Evolutionary conservation across 768 basidiomycete genomes (phyloP).

Genomic region (Boletus insuetus): DNA sequence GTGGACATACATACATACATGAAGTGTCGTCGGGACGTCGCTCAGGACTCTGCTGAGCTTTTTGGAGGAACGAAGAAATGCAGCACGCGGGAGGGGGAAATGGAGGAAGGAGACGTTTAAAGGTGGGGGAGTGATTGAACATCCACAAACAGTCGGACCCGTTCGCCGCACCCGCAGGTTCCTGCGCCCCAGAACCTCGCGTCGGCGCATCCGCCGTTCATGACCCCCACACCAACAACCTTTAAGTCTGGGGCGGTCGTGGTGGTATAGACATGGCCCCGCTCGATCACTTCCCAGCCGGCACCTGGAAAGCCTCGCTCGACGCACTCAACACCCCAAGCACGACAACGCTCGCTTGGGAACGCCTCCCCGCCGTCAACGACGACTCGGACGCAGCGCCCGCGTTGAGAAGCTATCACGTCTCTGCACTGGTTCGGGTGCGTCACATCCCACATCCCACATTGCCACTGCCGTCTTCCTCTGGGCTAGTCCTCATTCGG

Average conservation of each 20-base stretch:
- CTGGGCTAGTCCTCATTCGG: conserved; percentile 32
- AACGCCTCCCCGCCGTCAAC: conserved; percentile 23
- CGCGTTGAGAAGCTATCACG: conserved; percentile 36
- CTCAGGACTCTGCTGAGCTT: conserved; percentile 58
- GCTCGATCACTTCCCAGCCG: conserved; percentile 27
- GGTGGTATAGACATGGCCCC: conserved; percentile 41
- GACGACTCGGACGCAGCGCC: too few relatives aligned
- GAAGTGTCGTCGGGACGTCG: conserved; percentile 38
- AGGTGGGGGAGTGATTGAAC: too few relatives aligned
- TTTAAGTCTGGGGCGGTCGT: conserved; percentile 48
- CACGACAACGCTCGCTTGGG: conserved; percentile 25
- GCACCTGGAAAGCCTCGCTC: conserved; percentile 29
- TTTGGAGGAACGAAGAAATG: too few relatives aligned
- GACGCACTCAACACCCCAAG: background rate
- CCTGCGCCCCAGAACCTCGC: conserved; percentile 17
- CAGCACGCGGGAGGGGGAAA: too few relatives aligned
- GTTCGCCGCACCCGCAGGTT: conserved; percentile 9
- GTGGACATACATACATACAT: too few relatives aligned
- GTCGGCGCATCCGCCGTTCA: conserved; percentile 24
- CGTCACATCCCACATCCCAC: background rate
- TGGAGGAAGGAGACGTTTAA: too few relatives aligned
- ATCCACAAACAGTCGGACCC: too few relatives aligned
- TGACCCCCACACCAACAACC: conserved; percentile 12
- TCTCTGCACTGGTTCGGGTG: conserved; percentile 31
- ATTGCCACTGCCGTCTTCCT: conserved; percentile 14